Percentiles rank a stretch among this genome's conserved stretches.
Conservation (phyloP, 306 rosid genomes). For the Clitoria ternatea region DNA sequence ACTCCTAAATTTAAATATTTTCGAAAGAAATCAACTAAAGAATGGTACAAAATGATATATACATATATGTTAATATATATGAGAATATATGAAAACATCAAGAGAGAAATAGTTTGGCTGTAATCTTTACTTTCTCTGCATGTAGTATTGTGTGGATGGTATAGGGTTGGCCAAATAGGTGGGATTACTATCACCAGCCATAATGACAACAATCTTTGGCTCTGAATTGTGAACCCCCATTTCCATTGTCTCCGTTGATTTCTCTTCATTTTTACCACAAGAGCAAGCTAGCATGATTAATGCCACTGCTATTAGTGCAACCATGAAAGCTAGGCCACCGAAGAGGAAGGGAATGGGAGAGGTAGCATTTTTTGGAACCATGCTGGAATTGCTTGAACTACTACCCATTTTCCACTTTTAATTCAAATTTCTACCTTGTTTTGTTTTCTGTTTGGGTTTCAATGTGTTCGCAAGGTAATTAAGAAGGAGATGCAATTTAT, state of each 20-base stretch:
- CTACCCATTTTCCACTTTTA: background rate
- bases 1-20: too few species aligned
- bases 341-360: conserved; percentile 68
- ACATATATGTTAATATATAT: background rate
- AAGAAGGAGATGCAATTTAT: background rate
- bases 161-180: conserved; percentile 73
- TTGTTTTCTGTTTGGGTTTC: background rate
- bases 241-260: conserved; percentile 11
- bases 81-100: background rate
- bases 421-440: background rate
- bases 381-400: conserved; percentile 16
- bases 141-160: conserved; percentile 7
- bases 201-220: conserved; percentile 69
- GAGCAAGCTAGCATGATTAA: conserved; percentile 56
- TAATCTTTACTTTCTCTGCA: background rate
- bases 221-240: conserved; percentile 21
- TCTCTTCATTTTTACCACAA: conserved; percentile 23
- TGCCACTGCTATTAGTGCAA: conserved; percentile 51
- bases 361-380: conserved; percentile 28
- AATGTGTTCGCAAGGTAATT: background rate
- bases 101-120: background rate
- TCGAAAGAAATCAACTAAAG: background rate
- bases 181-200: conserved; percentile 82
- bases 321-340: conserved; percentile 51
- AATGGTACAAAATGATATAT: background rate